Percentiles rank a stretch among this genome's conserved stretches.
Evolutionary conservation across 1,284 basidiomycete species (phyloP).

Genomic region (Rhodofomes roseus): DNA sequence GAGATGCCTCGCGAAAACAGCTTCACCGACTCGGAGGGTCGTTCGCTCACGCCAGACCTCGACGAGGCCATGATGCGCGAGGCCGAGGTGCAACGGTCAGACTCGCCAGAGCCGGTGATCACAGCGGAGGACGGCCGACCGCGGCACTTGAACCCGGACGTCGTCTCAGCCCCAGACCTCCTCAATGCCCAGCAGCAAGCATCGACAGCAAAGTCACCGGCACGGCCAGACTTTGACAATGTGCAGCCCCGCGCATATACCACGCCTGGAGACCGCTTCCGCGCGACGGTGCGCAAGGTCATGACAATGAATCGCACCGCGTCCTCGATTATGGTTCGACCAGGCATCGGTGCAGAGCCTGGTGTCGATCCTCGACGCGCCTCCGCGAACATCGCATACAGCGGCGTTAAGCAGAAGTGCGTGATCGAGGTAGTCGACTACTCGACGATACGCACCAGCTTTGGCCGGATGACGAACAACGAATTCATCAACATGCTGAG

Average conservation of each 20-base stretch:
- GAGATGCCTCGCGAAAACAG: constrained; percentile 56
- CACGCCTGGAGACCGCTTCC: constrained; percentile 46
- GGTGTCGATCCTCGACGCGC: constrained; percentile 56
- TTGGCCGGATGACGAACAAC: constrained; percentile 49
- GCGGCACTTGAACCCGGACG: constrained; percentile 1
- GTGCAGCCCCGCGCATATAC: constrained; percentile 10
- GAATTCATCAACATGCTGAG: constrained; percentile 51
- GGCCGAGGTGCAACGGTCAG: neutral
- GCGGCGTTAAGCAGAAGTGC: constrained; percentile 53
- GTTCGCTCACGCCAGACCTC: constrained; percentile 55
- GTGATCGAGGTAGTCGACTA: constrained; percentile 62
- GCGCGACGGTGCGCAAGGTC: constrained; percentile 47
- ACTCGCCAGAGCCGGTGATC: neutral
- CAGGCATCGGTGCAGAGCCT: constrained; percentile 54
- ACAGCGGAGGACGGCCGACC: neutral
- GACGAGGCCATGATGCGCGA: constrained; percentile 22
- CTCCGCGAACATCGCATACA: constrained; percentile 46
- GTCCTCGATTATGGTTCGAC: constrained; percentile 38
- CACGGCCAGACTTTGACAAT: neutral
- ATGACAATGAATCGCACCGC: constrained; percentile 50
- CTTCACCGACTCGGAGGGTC: constrained; percentile 53
- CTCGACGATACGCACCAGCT: constrained; percentile 47
- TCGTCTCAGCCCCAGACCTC: constrained; percentile 10
- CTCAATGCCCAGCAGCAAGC: neutral
- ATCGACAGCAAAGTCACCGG: neutral